phyloP scores from a whole-genome alignment of 2,329 filamentous ascomycete genomes.

The Ceratocystis smalleyi region DNA sequence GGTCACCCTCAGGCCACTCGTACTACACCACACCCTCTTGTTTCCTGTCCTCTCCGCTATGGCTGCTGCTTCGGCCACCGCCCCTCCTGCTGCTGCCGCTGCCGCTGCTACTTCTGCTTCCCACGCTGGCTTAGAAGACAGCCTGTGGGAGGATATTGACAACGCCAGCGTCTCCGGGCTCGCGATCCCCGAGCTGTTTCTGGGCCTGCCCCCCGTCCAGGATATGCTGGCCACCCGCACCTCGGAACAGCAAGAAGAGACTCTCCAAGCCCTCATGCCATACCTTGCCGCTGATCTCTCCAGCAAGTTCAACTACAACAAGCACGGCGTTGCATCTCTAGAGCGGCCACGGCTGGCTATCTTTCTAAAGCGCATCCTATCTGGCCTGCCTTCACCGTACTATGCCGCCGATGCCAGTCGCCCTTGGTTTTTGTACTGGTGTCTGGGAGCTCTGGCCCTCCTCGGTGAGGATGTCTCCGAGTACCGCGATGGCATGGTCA shows the following conservation, averaged over 20 bases:
- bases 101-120: not conserved
- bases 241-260: constrained; percentile 51
- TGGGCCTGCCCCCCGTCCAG: constrained; percentile 41
- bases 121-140: not conserved
- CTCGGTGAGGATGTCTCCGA: constrained; percentile 57
- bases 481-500: constrained; percentile 54
- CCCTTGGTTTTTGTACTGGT: constrained; percentile 95
- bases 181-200: constrained; percentile 41
- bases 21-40: not conserved
- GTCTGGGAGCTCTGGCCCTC: constrained; percentile 55
- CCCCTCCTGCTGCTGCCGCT: not conserved
- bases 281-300: constrained; percentile 36
- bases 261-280: constrained; percentile 51
- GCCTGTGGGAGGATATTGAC: constrained; percentile 17
- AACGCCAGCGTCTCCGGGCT: not conserved
- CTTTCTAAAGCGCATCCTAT: constrained; percentile 46
- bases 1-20: not conserved
- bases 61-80: not conserved
- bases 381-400: constrained; percentile 52
- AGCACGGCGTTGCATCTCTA: constrained; percentile 59
- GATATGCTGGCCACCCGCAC: constrained; percentile 54
- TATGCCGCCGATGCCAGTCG: constrained; percentile 68
- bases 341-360: constrained; percentile 44
- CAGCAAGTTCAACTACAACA: constrained; percentile 45
- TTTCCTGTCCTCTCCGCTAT: not conserved